Base-by-base conservation (phyloP, 2,329 filamentous ascomycete species). In the Penicillium verrucosum region DNA sequence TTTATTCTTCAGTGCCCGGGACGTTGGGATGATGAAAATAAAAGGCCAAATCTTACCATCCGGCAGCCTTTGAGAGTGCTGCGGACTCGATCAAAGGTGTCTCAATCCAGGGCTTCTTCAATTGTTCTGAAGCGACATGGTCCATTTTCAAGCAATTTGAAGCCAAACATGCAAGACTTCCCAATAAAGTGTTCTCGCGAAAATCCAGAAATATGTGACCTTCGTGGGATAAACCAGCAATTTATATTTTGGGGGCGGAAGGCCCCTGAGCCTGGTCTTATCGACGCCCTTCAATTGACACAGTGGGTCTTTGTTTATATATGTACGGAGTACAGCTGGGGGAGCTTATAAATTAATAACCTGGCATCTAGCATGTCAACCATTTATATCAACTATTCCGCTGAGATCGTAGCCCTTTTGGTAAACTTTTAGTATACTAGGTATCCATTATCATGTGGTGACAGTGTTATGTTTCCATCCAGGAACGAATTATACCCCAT, bases 41-140 rank as follows among this genome's bases (percentile, higher is more conserved):
- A 21, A 46, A 46, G 14, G 9, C 16, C 18, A 41, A 14, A 44
- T 40, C 60, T 51, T 65, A 75, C 74, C 73, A 76, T 66, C 73
- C 73, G n/a, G 73, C 73, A 29, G 60, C 60, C 55, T 70, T 70
- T 16, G 74, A 77, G 23, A 75, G 62, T 7, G 66, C 58, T 5
- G 66, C 55, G 1, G 72, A 76, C 57, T 76, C 74, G 38, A 75
- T 63, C 29, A 77, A 57, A 2, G 73, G 74, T 2, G 73, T 75
- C 56, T 75, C 68, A 43, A 75, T 74, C 73, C 74, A 76, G 27
- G 72, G 73, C 27, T 68, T 69, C 38, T 61, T 65, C 38, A 50
- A 12, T 5, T 47, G 11, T 12, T 34, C 8, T 16, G 16, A 8
- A 14, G 41, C 27, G 11, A 18, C 12, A 21, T 41, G 36, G 10